phyloP scores from a whole-genome alignment of 2,329 filamentous ascomycete species.

The Emmonsiellopsis sp. region DNA sequence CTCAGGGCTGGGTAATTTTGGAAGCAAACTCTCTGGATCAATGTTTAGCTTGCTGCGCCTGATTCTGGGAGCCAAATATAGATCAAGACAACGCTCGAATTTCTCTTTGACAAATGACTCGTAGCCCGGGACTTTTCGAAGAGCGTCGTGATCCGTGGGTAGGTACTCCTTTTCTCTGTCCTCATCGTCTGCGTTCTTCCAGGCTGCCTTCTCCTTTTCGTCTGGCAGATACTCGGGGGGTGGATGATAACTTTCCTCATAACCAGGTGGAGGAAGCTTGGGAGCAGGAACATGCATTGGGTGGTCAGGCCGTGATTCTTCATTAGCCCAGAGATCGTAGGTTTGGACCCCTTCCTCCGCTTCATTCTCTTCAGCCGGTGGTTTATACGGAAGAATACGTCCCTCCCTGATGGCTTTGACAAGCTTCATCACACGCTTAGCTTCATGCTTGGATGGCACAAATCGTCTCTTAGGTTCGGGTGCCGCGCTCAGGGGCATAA shows the following conservation, averaged over 20 bases:
- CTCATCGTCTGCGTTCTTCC: constrained; percentile 74
- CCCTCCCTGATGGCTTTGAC: constrained; percentile 93
- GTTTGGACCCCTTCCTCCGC: constrained; percentile 61
- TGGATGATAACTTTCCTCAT: constrained; percentile 93
- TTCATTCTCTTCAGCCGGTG: constrained; percentile 63
- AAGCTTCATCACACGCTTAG: constrained; percentile 93
- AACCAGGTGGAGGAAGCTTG: constrained; percentile 84
- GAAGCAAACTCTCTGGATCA: constrained; percentile 82
- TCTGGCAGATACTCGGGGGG: constrained; percentile 89
- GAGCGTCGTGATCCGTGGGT: constrained; percentile 68
- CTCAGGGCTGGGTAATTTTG: constrained; percentile 85
- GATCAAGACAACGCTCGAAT: constrained; percentile 88
- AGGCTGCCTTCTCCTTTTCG: constrained; percentile 69
- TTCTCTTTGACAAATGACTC: constrained; percentile 85
- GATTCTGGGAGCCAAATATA: constrained; percentile 88
- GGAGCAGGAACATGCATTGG: constrained; percentile 92
- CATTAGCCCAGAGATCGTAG: constrained; percentile 93
- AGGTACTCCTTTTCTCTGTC: constrained; percentile 85
- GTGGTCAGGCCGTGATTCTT: constrained; percentile 71
- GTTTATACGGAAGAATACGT: constrained; percentile 81
- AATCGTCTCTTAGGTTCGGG: constrained; percentile 95
- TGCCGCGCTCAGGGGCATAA: constrained; percentile 89
- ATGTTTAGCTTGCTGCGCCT: constrained; percentile 93
- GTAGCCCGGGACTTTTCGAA: constrained; percentile 89
- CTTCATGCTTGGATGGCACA: constrained; percentile 91